Evolutionary conservation across 176 grass and related monocot species (phyloP).

Genomic region (Carex parvula): DNA sequence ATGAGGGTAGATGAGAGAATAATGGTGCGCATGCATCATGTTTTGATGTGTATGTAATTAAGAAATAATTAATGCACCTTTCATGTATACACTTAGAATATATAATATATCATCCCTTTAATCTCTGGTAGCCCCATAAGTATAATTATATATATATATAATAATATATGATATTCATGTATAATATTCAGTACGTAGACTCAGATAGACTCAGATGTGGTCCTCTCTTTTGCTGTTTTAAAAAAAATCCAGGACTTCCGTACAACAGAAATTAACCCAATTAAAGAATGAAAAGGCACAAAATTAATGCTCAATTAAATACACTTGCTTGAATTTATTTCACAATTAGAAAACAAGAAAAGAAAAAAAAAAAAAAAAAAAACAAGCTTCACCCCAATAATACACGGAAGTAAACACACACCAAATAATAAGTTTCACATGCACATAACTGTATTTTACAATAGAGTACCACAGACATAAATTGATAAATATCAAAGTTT

Average conservation of each 20-base stretch:
- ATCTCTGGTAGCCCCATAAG: background rate
- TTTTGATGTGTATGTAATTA: background rate
- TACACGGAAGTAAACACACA: constrained; percentile 7
- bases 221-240: background rate
- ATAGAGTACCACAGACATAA: background rate
- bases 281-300: background rate
- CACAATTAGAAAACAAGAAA: background rate
- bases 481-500: background rate
- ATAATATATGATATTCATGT: background rate
- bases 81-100: background rate
- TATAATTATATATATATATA: no score
- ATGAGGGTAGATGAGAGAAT: background rate
- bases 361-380: background rate
- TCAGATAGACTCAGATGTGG: constrained; percentile 10
- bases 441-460: constrained; percentile 22
- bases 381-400: background rate
- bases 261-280: background rate
- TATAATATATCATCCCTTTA: background rate
- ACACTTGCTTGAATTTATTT: background rate
- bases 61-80: background rate
- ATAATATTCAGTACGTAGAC: background rate
- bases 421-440: constrained; percentile 6
- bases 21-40: background rate
- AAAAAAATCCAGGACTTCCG: background rate
- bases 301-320: background rate